Base-by-base conservation (phyloP, 371 early-diverging fungal species). In the Mortierella sp. region DNA sequence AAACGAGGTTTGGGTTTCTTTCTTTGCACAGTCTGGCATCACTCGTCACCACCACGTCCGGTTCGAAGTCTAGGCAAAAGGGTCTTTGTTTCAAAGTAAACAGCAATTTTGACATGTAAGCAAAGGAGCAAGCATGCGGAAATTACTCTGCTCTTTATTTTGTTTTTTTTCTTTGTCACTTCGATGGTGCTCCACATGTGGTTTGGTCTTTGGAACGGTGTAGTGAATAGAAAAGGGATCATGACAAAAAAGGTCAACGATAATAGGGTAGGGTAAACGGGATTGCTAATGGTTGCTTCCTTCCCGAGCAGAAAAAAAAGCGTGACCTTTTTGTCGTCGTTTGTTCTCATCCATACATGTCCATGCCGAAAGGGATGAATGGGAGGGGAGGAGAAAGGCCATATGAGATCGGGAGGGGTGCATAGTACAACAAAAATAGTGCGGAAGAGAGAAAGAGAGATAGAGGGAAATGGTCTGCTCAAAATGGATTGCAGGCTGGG, bases 401-500 rank as follows among this genome's bases (percentile, higher is more conserved):
- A 50, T 50, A 24, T 50, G 50, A 50, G 50, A 50, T 50, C 50
- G 50, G 50, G 24, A n/a, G 22, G 14, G 58, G 58, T 58, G 22
- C 58, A 58, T n/a, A n/a, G n/a, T n/a, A n/a, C n/a, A n/a, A n/a
- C 58, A 58, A 58, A 58, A 58, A 34, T 58, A 58, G 58, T 58
- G 34, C 37, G 19, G 58, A 55, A 14, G 26, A 11, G 13, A 53
- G 29, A 53, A 53, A 26, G n/a, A n/a, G n/a, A n/a, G n/a, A n/a
- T n/a, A n/a, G n/a, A n/a, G n/a, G n/a, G n/a, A 29, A 53, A 48
- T 34, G 55, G 31, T 55, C 55, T 16, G 55, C 31, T 29, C 55
- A 55, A 31, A 26, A 26, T 14, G 5, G 2, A 19, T n/a, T 22
- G 10, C n/a, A 9, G 29, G 31, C 19, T 55, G 55, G 29, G 58